phyloP scores from a whole-genome alignment of 441 rosid species.

The Jatropha podagrica region DNA sequence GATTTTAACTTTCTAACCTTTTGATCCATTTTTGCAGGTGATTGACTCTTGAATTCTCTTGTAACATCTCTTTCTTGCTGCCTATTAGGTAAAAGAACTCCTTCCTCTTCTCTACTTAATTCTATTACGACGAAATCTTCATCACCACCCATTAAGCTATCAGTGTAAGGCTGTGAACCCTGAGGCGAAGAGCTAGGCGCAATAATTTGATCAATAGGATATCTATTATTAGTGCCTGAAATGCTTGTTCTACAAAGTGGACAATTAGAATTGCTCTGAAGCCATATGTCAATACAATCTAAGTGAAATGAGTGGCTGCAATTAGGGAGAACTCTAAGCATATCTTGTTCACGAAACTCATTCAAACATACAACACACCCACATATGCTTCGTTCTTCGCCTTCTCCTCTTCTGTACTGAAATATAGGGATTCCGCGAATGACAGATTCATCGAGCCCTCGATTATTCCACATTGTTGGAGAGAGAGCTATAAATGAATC shows the following conservation, averaged over 20 bases:
- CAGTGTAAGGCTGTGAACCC: constrained; percentile 38
- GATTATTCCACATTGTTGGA: constrained; percentile 37
- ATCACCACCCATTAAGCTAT: constrained; percentile 45
- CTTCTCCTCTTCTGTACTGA: constrained; percentile 49
- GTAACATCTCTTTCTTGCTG: constrained; percentile 38
- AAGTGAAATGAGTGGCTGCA: constrained; percentile 79
- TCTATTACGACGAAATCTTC: constrained; percentile 77
- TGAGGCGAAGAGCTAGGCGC: constrained; percentile 72
- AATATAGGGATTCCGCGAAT: constrained; percentile 72
- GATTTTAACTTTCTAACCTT: constrained; percentile 31
- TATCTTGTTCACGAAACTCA: constrained; percentile 79
- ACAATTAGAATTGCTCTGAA: constrained; percentile 78
- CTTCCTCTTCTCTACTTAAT: constrained; percentile 40
- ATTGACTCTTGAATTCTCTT: constrained; percentile 30
- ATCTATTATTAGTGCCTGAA: constrained; percentile 42
- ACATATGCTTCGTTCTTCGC: constrained; percentile 31
- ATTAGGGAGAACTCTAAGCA: constrained; percentile 64
- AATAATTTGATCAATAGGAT: constrained; percentile 30
- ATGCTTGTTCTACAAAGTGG: constrained; percentile 79
- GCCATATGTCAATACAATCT: constrained; percentile 91
- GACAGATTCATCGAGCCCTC: constrained; percentile 71
- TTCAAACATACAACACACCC: constrained; percentile 83
- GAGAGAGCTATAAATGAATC: constrained; percentile 60
- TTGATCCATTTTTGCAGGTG: constrained; percentile 33
- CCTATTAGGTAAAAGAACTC: constrained; percentile 29